Conservation (phyloP, 2,329 filamentous ascomycete genomes). For the Colletotrichum aenigma region DNA sequence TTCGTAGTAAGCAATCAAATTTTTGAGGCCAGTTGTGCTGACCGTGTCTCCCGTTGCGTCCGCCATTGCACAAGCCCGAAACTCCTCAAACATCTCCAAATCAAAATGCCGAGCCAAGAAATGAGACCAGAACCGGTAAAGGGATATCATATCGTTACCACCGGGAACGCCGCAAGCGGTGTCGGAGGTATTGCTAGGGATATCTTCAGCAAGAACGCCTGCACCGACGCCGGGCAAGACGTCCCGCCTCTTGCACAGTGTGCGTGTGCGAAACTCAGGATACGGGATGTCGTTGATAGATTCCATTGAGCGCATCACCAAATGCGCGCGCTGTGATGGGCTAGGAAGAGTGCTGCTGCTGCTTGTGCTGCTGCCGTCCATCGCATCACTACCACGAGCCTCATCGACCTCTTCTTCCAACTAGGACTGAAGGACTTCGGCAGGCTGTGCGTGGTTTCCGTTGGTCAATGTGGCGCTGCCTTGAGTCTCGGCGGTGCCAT, state of each 20-base stretch:
- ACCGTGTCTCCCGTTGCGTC: slow-evolving; percentile 55
- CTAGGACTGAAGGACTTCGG: slow-evolving; percentile 22
- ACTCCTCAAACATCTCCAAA: slow-evolving; percentile 75
- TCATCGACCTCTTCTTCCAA: slow-evolving; percentile 15
- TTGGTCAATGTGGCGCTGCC: slow-evolving; percentile 26
- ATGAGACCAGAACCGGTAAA: slow-evolving; percentile 78
- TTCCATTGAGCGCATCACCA: slow-evolving; percentile 12
- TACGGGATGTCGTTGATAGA: slow-evolving; percentile 26
- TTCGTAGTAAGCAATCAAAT: slow-evolving; percentile 69
- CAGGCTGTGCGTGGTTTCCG: slow-evolving; percentile 28
- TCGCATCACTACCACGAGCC: background rate
- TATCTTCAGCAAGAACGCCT: slow-evolving; percentile 24
- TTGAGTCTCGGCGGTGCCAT: slow-evolving; percentile 29
- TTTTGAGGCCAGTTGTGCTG: slow-evolving; percentile 60
- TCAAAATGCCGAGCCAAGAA: slow-evolving; percentile 78
- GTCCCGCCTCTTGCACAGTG: slow-evolving; percentile 39
- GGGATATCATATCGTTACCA: slow-evolving; percentile 59
- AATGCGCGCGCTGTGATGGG: slow-evolving; percentile 11
- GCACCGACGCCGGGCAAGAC: slow-evolving; percentile 27
- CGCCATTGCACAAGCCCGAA: slow-evolving; percentile 68
- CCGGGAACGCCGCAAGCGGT: background rate
- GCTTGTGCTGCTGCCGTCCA: background rate
- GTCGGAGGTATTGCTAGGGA: slow-evolving; percentile 38
- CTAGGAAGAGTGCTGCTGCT: background rate
- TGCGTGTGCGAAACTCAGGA: slow-evolving; percentile 40